Conservation (phyloP, 2,329 filamentous ascomycete genomes). For the Colletotrichum brevisporum region DNA sequence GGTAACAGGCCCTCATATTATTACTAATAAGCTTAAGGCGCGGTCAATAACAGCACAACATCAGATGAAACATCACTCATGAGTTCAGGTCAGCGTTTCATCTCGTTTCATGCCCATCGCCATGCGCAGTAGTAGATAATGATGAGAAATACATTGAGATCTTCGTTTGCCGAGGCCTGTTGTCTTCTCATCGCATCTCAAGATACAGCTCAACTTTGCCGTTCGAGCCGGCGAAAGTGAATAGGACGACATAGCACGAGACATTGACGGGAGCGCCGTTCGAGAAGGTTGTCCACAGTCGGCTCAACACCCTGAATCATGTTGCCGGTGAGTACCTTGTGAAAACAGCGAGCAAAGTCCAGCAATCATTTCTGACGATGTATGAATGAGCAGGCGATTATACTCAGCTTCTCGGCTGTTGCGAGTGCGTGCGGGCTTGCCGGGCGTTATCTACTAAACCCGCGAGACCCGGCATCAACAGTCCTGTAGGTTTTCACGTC, state of each 20-base stretch:
- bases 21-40: slow-evolving; percentile 5
- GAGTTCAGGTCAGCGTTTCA: slow-evolving; percentile 24
- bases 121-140: background rate
- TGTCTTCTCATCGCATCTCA: background rate
- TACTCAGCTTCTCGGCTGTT: slow-evolving; percentile 10
- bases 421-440: slow-evolving; percentile 27
- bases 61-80: slow-evolving; percentile 30
- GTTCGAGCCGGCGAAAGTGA: background rate
- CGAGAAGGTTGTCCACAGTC: background rate
- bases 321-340: background rate
- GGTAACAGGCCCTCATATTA: too few species aligned
- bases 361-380: too few species aligned
- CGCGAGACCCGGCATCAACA: background rate
- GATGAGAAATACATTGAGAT: background rate
- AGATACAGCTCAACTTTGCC: background rate
- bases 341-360: too few species aligned
- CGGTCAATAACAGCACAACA: background rate
- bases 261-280: background rate
- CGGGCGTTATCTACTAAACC: slow-evolving; percentile 1
- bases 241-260: background rate
- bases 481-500: background rate
- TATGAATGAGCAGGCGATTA: background rate
- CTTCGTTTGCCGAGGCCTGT: background rate
- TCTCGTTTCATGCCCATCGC: slow-evolving; percentile 20
- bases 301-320: background rate